Base-by-base conservation (phyloP, 2,329 filamentous ascomycete genomes). In the Colletotrichum trifolii region DNA sequence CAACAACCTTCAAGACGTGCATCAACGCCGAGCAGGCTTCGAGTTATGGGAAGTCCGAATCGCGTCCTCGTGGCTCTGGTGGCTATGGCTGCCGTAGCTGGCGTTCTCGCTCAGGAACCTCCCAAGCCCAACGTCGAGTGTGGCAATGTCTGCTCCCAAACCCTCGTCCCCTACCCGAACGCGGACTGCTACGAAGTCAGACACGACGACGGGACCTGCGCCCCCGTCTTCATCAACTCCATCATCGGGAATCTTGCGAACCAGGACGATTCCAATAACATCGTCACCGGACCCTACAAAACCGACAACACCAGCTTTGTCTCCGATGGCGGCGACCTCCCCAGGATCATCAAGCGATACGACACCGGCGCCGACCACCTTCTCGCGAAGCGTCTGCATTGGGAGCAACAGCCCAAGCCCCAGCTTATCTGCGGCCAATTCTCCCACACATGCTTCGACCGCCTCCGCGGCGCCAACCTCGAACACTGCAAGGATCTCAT, bases 191-290 rank as follows among this genome's bases (percentile, higher is more conserved):
- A 54, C 10, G 56, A 54, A 13, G 35, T 38, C 48, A 43, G 17
- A n/a, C 61, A 34, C 11, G 38, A 49, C 11, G 39, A 54, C 13
- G 49, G 61, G 12, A 54, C 50, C 36, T 64, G 56, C 38, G n/a
- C 43, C 36, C 33, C 61, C 1, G 15, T 49, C 33, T 64, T 46
- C 34, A 10, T 60, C 38, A 43, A 50, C 17, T 2, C 49, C 7
- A 13, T 35, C 42, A 39, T 60, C 6, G 34, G 43, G 38, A 25
- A 36, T 3, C 33, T 42, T 11, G 40, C 34, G 13, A 25, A 47
- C 8, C 34, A 17, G 7, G 34, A 33, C 1, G 36, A 54, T 13
- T 42, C 15, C 42, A 48, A 64, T 25, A 25, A 33, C 13, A 25
- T 5, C 42, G 17, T 13, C 15, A 34, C 40, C 10, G 11, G 33